phyloP scores from a whole-genome alignment of 2,329 filamentous ascomycete species.

The Ophiognomonia clavigignenti-juglandacearum region DNA sequence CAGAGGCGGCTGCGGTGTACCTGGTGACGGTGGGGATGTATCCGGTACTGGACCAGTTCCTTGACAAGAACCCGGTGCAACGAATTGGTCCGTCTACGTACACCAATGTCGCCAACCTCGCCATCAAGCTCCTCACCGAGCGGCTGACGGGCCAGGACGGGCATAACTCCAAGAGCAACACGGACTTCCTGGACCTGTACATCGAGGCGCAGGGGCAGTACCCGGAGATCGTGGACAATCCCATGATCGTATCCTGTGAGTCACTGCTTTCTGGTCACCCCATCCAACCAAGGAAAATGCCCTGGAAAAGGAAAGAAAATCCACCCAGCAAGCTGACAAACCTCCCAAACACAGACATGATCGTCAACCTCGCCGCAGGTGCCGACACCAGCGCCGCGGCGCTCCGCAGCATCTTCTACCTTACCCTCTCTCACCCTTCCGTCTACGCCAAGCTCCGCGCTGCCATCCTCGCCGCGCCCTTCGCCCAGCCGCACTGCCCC shows the following conservation, averaged over 20 bases:
- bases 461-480: slow-evolving; percentile 2
- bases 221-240: slow-evolving; percentile 28
- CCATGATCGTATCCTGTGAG: slow-evolving; percentile 6
- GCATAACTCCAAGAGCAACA: slow-evolving; percentile 18
- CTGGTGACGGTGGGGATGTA: slow-evolving; percentile 17
- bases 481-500: slow-evolving; percentile 1
- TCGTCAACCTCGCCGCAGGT: slow-evolving; percentile 4
- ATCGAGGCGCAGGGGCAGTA: slow-evolving; percentile 28
- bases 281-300: no score
- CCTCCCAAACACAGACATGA: slow-evolving; percentile 20
- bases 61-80: slow-evolving; percentile 27
- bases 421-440: neutral
- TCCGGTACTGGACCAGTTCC: slow-evolving; percentile 22
- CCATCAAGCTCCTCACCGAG: slow-evolving; percentile 19
- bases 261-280: slow-evolving; percentile 12
- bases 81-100: slow-evolving; percentile 24
- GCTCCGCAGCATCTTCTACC: slow-evolving; percentile 2
- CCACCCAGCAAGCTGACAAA: no score
- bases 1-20: slow-evolving; percentile 14
- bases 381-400: slow-evolving; percentile 8
- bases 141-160: slow-evolving; percentile 23
- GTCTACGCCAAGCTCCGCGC: neutral
- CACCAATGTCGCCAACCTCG: slow-evolving; percentile 20
- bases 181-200: slow-evolving; percentile 32
- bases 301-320: no score